Base-by-base conservation (phyloP, 83 land plant species). In the Picea abies region DNA sequence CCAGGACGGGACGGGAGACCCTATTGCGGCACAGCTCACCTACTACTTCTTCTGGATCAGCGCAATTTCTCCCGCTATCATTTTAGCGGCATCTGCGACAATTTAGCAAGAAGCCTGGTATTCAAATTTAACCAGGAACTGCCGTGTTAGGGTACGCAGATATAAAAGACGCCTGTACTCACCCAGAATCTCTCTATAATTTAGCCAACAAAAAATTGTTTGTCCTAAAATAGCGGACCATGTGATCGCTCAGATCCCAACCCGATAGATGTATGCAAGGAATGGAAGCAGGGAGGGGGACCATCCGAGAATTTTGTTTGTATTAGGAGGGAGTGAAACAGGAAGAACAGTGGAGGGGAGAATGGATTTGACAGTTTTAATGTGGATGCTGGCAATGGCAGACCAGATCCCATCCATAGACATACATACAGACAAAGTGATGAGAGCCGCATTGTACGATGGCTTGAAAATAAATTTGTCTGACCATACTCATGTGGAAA, bases 401-500 rank as follows among this genome's bases (percentile, higher is more conserved):
- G 76, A 72, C 44, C 76, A 37, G 52, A 39, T 44, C 56, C 76
- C 41, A 39, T 3, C 56, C 56, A 49, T 10, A 49, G 10, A 49
- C 56, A 49, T 2, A 49, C 23, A 72, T 69, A 44, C 20, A 44
- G 76, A 72, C 76, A 72, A 72, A 72, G 52, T 44, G 56, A 72
- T 44, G 56, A 72, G 8, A 41, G 58, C n/a, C 76, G 76, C 76
- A 72, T 69, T 4, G 39, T 69, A 69, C 47, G 12, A 39, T 1
- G 20, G 52, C 25, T 72, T 72, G 56, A n/a, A 39, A 44, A 72
- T 72, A 72, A 41, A 72, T 37, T 72, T 72, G 76, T 72, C 76
- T 72, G 76, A 72, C 76, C 58, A 72, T 14, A 47, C 76, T 72
- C 52, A 71, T 72, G 56, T 72, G 76, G 56, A 49, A 72, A 72